Percentiles rank a stretch among this genome's conserved stretches.
phyloP scores from a whole-genome alignment of 345 rosid species.

The Populus simonii region DNA sequence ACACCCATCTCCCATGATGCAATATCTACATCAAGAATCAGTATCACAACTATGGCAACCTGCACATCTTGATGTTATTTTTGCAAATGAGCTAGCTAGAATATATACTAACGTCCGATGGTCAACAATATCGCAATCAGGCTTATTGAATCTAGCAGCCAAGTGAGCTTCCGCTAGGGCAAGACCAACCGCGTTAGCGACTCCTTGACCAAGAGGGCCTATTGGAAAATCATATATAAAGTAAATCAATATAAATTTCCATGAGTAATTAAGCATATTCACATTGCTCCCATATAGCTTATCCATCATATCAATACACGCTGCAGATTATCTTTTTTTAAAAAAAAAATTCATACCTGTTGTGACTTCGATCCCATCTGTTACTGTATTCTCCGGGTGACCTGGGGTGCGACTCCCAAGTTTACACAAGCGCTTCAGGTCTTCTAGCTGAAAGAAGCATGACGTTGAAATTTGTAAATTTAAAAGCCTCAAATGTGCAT shows the following conservation, averaged over 20 bases:
- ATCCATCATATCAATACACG: not conserved
- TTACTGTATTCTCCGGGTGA: conserved; percentile 37
- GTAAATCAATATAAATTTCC: not conserved
- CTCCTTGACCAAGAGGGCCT: conserved; percentile 48
- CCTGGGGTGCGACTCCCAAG: conserved; percentile 40
- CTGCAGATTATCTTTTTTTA: not conserved
- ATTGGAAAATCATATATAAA: not conserved
- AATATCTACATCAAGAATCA: conserved; percentile 18
- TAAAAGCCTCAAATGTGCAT: not conserved
- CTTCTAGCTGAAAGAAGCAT: conserved; percentile 23
- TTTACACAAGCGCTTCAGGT: conserved; percentile 30
- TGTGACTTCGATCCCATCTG: conserved; percentile 43
- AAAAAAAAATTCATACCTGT: conserved; percentile 15
- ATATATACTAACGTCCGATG: conserved; percentile 24
- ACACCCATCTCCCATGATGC: conserved; percentile 46
- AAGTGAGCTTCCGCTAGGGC: conserved; percentile 44
- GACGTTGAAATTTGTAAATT: not conserved
- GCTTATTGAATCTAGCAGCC: conserved; percentile 40
- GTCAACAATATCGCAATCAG: conserved; percentile 32
- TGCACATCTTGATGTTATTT: not conserved
- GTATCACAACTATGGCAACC: not conserved
- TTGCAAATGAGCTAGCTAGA: not conserved
- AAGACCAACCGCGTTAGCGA: conserved; percentile 41
- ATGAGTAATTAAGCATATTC: not conserved
- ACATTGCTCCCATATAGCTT: not conserved